Evolutionary conservation across 495 filamentous ascomycete genomes (phyloP), one percentile per base, ranked within the genome.

Genomic region (Neurospora tetraspora): DNA sequence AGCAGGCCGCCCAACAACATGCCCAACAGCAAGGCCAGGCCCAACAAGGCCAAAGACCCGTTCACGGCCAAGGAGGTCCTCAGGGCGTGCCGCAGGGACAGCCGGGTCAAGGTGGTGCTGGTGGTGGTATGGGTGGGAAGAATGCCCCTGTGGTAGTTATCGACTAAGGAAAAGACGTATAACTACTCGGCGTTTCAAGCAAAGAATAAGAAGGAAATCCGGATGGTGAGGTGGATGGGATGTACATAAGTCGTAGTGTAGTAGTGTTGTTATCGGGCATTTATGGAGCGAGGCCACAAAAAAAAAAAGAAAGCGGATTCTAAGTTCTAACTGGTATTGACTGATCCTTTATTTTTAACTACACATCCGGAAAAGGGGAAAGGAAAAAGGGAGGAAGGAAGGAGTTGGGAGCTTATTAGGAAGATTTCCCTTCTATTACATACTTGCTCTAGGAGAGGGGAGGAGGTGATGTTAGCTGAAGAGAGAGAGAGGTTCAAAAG

Each of bases 1-100:
- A 70, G 74, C 75, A 74, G 68, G 72, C 68, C 47, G 74, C 53
- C 59, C 76, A 71, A 69, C 39, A 47, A 40, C 43, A 72, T n/a
- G 39, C 42, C 68, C 70, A 70, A 23, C 20, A n/a, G 7, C 59
- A 36, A 39, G 39, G 53, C 2, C 36, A 43, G 4, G 43, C 27
- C 7, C 68, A 53, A 10, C 74, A 69, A 65, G 34, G 20, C 4
- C 74, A 75, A 34, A 39, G 45, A n/a, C 71, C 27, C 18, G 38
- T 23, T 20, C 71, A 73, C 69, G 23, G 14, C 42, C 74, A 75
- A n/a, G 36, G 43, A 27, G 47, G 23, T 5, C 27, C 53, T 65
- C 53, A 34, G 14, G 53, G 27, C 27, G 31, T 65, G 53, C 53
- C 23, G 53, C 53, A 31, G 53, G 53, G 53, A 65, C 53, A 65